Conservation (phyloP, 2,329 filamentous ascomycete species). For the Ceratocystis smalleyi region DNA sequence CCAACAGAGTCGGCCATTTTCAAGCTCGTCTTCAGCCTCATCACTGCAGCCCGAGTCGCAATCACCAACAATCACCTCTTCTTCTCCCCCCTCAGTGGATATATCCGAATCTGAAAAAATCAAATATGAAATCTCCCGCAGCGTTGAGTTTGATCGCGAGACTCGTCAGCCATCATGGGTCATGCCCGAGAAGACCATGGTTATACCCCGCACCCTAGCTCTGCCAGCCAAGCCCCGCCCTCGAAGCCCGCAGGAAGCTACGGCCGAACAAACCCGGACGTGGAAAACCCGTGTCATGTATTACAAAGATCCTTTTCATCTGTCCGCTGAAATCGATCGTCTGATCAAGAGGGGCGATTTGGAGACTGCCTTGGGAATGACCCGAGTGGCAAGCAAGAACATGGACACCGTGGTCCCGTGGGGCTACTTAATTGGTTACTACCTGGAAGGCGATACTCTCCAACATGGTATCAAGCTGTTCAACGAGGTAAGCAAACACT, state of each 20-base stretch:
- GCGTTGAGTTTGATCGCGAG: constrained; percentile 14
- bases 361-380: constrained; percentile 52
- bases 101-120: constrained; percentile 9
- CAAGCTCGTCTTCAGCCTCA: background rate
- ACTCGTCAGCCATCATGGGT: constrained; percentile 16
- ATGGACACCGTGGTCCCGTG: constrained; percentile 60
- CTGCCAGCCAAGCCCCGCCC: constrained; percentile 7
- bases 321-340: constrained; percentile 51
- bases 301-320: constrained; percentile 54
- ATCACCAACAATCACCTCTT: background rate
- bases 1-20: constrained; percentile 6
- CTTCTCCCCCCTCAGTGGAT: background rate
- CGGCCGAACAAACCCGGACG: constrained; percentile 5
- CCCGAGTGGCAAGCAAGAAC: constrained; percentile 51
- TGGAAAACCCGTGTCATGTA: constrained; percentile 23
- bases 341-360: constrained; percentile 44
- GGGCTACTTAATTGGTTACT: constrained; percentile 70
- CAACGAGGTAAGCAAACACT: constrained; percentile 55
- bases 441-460: constrained; percentile 45
- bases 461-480: constrained; percentile 61
- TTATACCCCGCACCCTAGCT: background rate
- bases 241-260: constrained; percentile 6
- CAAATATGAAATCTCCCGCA: constrained; percentile 13
- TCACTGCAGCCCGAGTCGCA: background rate
- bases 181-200: constrained; percentile 8